phyloP scores from a whole-genome alignment of 2,329 filamentous ascomycete species.

The Colletotrichum orbiculare region DNA sequence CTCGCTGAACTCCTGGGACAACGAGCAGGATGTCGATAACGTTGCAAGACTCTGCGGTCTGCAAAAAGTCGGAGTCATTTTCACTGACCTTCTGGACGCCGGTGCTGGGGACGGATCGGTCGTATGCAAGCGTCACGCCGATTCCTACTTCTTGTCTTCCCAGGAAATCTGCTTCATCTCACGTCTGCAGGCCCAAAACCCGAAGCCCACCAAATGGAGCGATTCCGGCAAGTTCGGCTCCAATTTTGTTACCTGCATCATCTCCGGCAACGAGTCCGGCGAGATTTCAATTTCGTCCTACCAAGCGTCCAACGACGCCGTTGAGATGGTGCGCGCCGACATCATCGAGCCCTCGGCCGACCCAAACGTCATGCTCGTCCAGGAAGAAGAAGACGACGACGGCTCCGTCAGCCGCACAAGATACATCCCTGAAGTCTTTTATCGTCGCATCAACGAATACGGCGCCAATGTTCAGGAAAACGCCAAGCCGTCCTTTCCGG shows the following conservation, averaged over 20 bases:
- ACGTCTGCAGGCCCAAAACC: constrained; percentile 86
- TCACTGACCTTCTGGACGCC: constrained; percentile 89
- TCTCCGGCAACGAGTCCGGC: constrained; percentile 91
- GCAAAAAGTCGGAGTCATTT: constrained; percentile 91
- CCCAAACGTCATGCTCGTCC: constrained; percentile 92
- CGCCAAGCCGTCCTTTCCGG: constrained; percentile 94
- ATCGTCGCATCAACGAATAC: constrained; percentile 94
- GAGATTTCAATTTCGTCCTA: constrained; percentile 92
- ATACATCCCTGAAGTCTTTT: constrained; percentile 98
- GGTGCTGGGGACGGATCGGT: constrained; percentile 86
- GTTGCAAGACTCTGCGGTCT: constrained; percentile 86
- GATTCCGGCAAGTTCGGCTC: constrained; percentile 94
- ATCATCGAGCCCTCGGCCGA: constrained; percentile 96
- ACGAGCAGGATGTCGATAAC: constrained; percentile 83
- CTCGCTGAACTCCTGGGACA: constrained; percentile 85
- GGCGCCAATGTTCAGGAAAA: constrained; percentile 97
- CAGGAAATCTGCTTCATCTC: constrained; percentile 92
- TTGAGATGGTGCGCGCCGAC: constrained; percentile 96
- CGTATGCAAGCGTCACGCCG: constrained; percentile 93
- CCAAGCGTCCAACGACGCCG: constrained; percentile 93
- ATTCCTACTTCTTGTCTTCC: constrained; percentile 94
- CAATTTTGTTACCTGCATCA: constrained; percentile 95
- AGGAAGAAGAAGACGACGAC: constrained; percentile 88
- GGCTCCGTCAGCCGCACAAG: constrained; percentile 74
- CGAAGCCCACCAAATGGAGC: constrained; percentile 95